Base-by-base conservation (phyloP, 2,329 filamentous ascomycete genomes). In the Penicillium brevicompactum region DNA sequence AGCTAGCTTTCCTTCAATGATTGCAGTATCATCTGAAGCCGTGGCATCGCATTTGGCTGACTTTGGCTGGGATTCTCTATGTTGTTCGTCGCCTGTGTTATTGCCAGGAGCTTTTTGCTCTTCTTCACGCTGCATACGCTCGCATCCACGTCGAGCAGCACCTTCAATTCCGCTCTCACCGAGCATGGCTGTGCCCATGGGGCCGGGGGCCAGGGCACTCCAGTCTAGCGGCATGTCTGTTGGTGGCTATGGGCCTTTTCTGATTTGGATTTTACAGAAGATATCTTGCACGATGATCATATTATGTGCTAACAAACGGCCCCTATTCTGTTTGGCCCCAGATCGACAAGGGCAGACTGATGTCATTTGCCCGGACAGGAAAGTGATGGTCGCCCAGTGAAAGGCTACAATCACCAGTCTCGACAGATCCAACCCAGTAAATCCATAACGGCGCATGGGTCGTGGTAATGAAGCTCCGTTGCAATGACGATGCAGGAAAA, bases 111-210 rank as follows among this genome's bases (percentile, higher is more conserved):
- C n/a, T 31, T 24, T 18, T 47, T 32, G n/a, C 18, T 34, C 21
- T 34, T 46, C 27, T 16, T 60, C 52, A 5, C 45, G 55, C 7
- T 32, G 46, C 14, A 44, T 38, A 22, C 45, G 48, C 43, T 55
- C 57, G 9, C 42, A 22, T 22, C 48, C 57, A 4, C 49, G 51
- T 10, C 50, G 50, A 27, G 45, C 56, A 5, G 58, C 58, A 5
- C 43, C 56, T 38, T 59, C 56, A 18, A 59, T 59, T 7, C 31
- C 58, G 30, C 56, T 44, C 18, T 61, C 58, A 18, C 53, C 58
- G 9, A 61, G 48, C 58, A 59, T 61, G 11, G 40, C 54, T 8
- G 56, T 61, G 2, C 56, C 53, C 14, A 53, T 46, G n/a, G 53
- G 56, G 8, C 53, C 53, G 8, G 46, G 56, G 22, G 55, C 57